Percentiles rank a stretch among this genome's conserved stretches.
These are phyloP conservation scores for Artemisia tridentata DNA, from an alignment of 129 eudicot species.

Conservation along the genomic window DNA sequence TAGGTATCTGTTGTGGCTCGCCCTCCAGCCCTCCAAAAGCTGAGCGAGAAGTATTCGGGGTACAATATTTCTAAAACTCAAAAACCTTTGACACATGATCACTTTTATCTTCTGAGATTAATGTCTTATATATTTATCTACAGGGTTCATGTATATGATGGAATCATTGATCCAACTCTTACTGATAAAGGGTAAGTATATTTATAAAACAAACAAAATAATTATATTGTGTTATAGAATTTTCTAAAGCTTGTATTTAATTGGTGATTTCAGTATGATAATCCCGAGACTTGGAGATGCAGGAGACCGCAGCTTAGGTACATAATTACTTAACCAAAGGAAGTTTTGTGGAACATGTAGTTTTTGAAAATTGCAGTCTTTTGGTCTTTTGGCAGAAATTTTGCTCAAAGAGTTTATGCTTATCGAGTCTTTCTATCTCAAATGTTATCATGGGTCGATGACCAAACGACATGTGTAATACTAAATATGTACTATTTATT, in stretches of 20 bases:
- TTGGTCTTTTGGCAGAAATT: constrained; percentile 8
- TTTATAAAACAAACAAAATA: not conserved
- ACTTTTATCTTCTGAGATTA: not conserved
- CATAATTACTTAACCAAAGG: constrained; percentile 30
- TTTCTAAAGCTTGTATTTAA: constrained; percentile 1
- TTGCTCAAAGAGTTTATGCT: constrained; percentile 12
- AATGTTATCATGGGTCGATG: not conserved
- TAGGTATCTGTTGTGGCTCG: constrained; percentile 82
- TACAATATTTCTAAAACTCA: constrained; percentile 23
- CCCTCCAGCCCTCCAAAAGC: constrained; percentile 92
- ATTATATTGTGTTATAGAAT: not conserved
- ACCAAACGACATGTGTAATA: not conserved
- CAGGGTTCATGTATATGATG: constrained; percentile 93
- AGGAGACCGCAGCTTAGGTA: constrained; percentile 88
- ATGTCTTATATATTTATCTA: not conserved
- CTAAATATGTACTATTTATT: too few species aligned
- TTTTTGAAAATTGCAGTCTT: not conserved
- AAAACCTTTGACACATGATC: constrained; percentile 1
- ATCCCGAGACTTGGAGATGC: constrained; percentile 97
- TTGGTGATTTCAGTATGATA: constrained; percentile 62
- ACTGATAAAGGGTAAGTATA: constrained; percentile 70
- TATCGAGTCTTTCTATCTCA: not conserved
- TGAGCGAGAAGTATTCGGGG: constrained; percentile 51
- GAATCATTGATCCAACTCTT: constrained; percentile 74
- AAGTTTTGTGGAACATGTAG: not conserved